These are phyloP conservation scores for Heteromeles arbutifolia DNA, from an alignment of 306 rosid species.

Conservation along the genomic window DNA sequence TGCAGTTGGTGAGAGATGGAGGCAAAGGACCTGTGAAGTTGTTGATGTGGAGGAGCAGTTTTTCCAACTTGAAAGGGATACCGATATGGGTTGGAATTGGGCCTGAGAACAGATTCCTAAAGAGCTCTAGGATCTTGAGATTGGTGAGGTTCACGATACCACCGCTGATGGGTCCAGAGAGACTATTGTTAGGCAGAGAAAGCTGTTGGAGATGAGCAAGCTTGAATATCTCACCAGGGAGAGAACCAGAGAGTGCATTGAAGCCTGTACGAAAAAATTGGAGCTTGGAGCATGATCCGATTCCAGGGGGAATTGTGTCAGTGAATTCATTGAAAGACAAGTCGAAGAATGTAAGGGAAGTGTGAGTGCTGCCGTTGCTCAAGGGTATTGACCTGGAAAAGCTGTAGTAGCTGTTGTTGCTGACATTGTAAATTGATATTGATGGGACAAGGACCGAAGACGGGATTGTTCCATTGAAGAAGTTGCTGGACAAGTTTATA, in stretches of 20 bases:
- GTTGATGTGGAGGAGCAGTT: slow-evolving; percentile 59
- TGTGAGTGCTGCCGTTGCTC: not conserved
- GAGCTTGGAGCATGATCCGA: slow-evolving; percentile 57
- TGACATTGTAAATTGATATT: slow-evolving; percentile 54
- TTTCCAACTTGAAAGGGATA: slow-evolving; percentile 46
- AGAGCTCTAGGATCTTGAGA: slow-evolving; percentile 67
- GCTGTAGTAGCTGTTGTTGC: slow-evolving; percentile 71
- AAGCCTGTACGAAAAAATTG: slow-evolving; percentile 67
- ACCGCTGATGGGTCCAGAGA: slow-evolving; percentile 46
- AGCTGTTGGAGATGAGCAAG: slow-evolving; percentile 40
- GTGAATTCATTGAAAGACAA: slow-evolving; percentile 50
- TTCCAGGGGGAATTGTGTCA: slow-evolving; percentile 42
- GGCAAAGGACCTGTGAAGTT: slow-evolving; percentile 62
- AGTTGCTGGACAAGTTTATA: slow-evolving; percentile 69
- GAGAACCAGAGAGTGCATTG: slow-evolving; percentile 40
- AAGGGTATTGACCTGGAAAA: slow-evolving; percentile 51
- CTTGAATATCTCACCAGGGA: slow-evolving; percentile 56
- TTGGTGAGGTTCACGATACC: slow-evolving; percentile 40
- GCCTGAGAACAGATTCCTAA: slow-evolving; percentile 51
- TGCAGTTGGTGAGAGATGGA: slow-evolving; percentile 53
- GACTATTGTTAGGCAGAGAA: slow-evolving; percentile 49
- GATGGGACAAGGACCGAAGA: slow-evolving; percentile 33
- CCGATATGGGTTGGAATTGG: slow-evolving; percentile 59
- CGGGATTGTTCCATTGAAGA: slow-evolving; percentile 50
- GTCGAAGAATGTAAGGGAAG: slow-evolving; percentile 46